Base-by-base conservation (phyloP, 2,329 filamentous ascomycete species). In the Beauveria australis region DNA sequence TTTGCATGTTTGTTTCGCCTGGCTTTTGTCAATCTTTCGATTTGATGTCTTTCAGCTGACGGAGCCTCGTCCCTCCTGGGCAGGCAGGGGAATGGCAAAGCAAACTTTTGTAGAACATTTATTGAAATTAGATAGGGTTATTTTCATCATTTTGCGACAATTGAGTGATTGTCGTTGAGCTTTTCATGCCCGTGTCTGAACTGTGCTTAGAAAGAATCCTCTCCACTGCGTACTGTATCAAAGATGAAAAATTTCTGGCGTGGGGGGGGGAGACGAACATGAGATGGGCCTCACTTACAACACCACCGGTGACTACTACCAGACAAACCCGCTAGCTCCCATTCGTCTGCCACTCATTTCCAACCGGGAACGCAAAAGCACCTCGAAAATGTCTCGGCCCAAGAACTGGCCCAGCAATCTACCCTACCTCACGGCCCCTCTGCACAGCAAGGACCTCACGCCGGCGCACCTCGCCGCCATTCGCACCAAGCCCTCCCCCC, bases 381-480 rank as follows among this genome's bases (percentile, higher is more conserved):
- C 19, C 8, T 12, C 43, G 19, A 53, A 57, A 57, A 75, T 73
- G 73, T 67, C 67, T 18, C 70, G 68, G 26, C 83, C 83, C 2
- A 81, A 78, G 64, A 85, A 85, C 70, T 88, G 85, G 85, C 83
- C 84, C 0, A 43, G 72, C 4, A 57, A 72, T 10, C 65, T 86
- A 2, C 74, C 76, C 2, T 88, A 86, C 67, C 77, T 87, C 53
- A 75, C 72, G 2, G 66, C 72, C 3, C 81, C 84, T 2, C 68
- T 73, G 3, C 78, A 82, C 69, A 79, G 78, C 30, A 74, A 75
- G 46, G 72, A 75, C 63, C 68, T 85, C 41, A 74, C 74, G 7
- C 68, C 72, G 18, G 19, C 67, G 1, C 81, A 84, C 58, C 69
- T 75, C 14, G 63, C 70, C 22, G 65, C 70, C 28, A 71, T 82